A percentile compares a stretch with the other conserved stretches of the same genome.
Conservation (phyloP, 495 filamentous ascomycete species). For the Tuber magnatum region DNA sequence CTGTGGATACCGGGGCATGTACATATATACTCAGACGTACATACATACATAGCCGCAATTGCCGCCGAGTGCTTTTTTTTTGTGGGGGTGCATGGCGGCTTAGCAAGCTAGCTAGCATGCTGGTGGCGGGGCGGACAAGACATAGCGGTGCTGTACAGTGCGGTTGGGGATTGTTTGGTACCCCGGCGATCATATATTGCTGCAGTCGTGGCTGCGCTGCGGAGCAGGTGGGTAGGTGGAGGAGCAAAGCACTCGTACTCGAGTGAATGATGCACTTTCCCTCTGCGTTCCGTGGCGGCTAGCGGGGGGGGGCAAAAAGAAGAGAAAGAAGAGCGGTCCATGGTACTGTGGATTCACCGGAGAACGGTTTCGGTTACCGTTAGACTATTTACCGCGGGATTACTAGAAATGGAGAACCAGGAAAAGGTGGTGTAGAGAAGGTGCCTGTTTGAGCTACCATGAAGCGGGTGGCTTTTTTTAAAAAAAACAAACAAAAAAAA, state of each 20-base stretch:
- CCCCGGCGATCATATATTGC: neutral
- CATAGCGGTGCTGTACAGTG: neutral
- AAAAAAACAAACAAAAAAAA: neutral
- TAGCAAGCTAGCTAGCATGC: neutral
- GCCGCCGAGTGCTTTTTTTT: neutral
- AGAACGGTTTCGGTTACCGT: neutral
- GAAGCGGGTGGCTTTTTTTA: neutral
- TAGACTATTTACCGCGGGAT: neutral
- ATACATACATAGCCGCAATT: neutral
- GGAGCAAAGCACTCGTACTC: neutral
- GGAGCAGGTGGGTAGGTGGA: neutral
- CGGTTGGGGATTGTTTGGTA: neutral
- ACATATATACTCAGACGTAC: neutral
- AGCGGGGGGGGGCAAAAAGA: neutral
- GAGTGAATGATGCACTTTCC: neutral
- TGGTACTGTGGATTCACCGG: neutral
- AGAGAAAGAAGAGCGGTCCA: neutral
- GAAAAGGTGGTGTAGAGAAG: neutral
- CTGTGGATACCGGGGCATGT: neutral
- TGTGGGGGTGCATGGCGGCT: neutral
- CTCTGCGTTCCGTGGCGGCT: neutral
- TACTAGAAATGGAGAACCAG: neutral
- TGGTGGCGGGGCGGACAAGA: neutral
- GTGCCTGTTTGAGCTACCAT: neutral
- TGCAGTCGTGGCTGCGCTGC: neutral